Conservation (phyloP, 1,139 yeast species). For the Yarrowia galli region DNA sequence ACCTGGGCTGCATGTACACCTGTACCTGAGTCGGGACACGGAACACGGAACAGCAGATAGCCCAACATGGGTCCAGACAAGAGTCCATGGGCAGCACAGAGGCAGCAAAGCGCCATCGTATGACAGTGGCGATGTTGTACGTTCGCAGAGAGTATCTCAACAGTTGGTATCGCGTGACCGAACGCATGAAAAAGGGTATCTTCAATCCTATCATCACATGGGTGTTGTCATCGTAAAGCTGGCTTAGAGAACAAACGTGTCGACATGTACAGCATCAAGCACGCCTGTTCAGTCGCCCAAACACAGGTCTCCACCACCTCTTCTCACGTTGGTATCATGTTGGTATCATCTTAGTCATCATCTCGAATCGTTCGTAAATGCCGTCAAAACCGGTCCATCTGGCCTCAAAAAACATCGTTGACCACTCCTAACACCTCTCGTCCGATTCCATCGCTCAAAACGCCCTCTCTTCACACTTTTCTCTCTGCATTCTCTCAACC, state of each 20-base stretch:
- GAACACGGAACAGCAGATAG: not conserved
- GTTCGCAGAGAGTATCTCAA: too few species aligned
- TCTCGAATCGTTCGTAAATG: constrained; percentile 1
- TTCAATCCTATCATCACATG: too few species aligned
- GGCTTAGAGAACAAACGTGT: not conserved
- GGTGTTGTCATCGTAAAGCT: not conserved
- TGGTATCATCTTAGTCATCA: constrained; percentile 20
- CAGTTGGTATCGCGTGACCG: not conserved
- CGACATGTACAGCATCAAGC: not conserved
- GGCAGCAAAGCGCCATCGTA: too few species aligned
- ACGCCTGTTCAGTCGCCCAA: not conserved
- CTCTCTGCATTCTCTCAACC: not conserved
- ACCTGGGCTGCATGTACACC: not conserved
- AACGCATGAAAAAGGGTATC: not conserved
- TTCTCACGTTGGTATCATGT: not conserved
- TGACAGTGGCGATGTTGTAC: too few species aligned
- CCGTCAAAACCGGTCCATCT: not conserved
- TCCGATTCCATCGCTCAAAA: not conserved
- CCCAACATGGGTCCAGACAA: not conserved
- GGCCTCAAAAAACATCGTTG: not conserved
- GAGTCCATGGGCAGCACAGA: not conserved
- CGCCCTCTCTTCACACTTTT: not conserved
- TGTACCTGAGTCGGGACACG: constrained; percentile 5
- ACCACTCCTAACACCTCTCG: not conserved
- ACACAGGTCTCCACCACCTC: too few species aligned